phyloP scores from a whole-genome alignment of 2,329 filamentous ascomycete genomes.

The Apiospora marii region DNA sequence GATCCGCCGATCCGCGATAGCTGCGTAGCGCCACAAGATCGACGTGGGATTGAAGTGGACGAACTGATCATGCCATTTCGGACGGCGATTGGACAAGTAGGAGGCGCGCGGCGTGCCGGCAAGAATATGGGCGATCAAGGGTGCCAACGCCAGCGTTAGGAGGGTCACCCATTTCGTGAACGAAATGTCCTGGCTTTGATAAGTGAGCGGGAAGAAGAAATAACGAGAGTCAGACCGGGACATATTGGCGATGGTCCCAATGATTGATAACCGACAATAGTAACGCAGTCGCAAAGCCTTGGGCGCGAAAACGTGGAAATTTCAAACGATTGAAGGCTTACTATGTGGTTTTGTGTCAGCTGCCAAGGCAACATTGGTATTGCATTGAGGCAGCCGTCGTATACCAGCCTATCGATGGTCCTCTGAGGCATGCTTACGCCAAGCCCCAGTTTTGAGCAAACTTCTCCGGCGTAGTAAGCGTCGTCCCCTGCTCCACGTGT shows the following conservation, averaged over 20 bases:
- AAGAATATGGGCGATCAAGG: constrained; percentile 42
- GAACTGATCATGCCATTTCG: constrained; percentile 42
- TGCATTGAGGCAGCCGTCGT: too few relatives aligned
- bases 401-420: too few relatives aligned
- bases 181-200: constrained; percentile 27
- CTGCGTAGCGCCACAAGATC: constrained; percentile 47
- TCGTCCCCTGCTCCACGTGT: too few relatives aligned
- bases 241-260: background rate
- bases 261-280: background rate
- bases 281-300: too few relatives aligned
- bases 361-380: background rate
- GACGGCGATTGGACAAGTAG: constrained; percentile 31
- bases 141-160: constrained; percentile 42
- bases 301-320: background rate
- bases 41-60: constrained; percentile 46
- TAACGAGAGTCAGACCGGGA: background rate
- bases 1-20: constrained; percentile 44
- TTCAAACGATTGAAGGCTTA: too few relatives aligned
- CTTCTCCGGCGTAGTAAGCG: too few relatives aligned
- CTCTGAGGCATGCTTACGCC: too few relatives aligned
- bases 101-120: constrained; percentile 36
- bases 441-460: too few relatives aligned
- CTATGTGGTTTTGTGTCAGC: background rate
- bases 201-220: background rate
- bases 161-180: constrained; percentile 42